phyloP scores from a whole-genome alignment of 2,329 filamentous ascomycete species.

The Tolypocladium ophioglossoides region DNA sequence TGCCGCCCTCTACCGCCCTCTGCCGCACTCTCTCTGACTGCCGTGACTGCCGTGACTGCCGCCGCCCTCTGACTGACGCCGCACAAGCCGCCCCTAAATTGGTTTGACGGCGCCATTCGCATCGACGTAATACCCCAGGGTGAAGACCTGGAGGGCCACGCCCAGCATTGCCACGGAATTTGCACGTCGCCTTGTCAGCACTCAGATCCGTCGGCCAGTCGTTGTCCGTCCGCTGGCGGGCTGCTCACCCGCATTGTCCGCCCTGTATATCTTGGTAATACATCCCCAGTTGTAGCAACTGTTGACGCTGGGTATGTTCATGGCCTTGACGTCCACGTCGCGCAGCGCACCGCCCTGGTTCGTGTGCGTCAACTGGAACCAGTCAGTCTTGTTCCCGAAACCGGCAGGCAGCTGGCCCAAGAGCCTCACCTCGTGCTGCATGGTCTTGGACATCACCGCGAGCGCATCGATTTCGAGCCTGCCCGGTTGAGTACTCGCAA shows the following conservation, averaged over 20 bases:
- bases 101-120: neutral
- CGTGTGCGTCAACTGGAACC: neutral
- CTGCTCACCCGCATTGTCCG: neutral
- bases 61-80: too few relatives aligned
- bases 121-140: neutral
- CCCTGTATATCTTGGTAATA: neutral
- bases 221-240: neutral
- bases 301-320: neutral
- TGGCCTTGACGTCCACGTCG: neutral
- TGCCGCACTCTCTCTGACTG: too few relatives aligned
- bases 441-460: neutral
- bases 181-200: neutral
- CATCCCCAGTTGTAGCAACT: neutral
- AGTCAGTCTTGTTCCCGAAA: neutral
- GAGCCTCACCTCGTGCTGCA: neutral
- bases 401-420: neutral
- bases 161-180: neutral
- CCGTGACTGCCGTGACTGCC: too few relatives aligned
- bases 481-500: too few relatives aligned
- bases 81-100: neutral
- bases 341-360: neutral
- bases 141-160: neutral
- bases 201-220: neutral
- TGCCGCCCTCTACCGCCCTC: too few relatives aligned
- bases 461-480: neutral